Conservation (phyloP, 75 land plant genomes). For the Selaginella moellendorffii region DNA sequence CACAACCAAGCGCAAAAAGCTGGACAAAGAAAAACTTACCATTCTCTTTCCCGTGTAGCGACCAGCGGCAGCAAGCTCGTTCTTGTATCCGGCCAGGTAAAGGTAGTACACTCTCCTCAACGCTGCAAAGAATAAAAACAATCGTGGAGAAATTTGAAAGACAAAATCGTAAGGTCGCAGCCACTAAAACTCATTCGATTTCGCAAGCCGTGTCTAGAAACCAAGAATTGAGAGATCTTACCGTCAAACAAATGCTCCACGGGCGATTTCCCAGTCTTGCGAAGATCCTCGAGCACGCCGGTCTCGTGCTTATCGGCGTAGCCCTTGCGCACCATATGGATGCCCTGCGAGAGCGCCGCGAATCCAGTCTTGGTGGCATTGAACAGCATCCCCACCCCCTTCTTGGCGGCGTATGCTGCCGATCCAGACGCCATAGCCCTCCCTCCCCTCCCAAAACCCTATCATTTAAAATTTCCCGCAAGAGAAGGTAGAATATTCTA, state of each 20-base stretch:
- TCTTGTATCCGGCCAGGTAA: conserved; percentile 39
- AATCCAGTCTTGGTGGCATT: conserved; percentile 31
- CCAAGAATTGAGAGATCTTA: neutral
- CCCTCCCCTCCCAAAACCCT: neutral
- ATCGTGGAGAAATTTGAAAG: neutral
- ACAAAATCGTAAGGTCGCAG: neutral
- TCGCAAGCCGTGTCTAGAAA: no score
- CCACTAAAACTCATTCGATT: no score
- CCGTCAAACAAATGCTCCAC: conserved; percentile 28
- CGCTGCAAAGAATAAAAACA: conserved; percentile 18
- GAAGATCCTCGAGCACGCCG: conserved; percentile 24
- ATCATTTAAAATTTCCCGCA: no score
- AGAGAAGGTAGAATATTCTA: no score
- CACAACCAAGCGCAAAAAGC: no score
- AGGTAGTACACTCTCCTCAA: conserved; percentile 30
- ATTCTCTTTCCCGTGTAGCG: conserved; percentile 32
- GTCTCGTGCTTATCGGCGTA: conserved; percentile 30
- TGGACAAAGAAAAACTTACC: no score
- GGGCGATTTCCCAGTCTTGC: conserved; percentile 17
- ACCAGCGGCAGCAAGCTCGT: conserved; percentile 29
- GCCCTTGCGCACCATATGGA: conserved; percentile 26
- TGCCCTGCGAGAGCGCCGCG: conserved; percentile 19
- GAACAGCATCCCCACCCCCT: conserved; percentile 28
- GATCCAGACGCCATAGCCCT: neutral
- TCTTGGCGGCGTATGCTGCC: conserved; percentile 22